Evolutionary conservation across 2,329 filamentous ascomycete species (phyloP).

Genomic region (Aspergillus sojae): DNA sequence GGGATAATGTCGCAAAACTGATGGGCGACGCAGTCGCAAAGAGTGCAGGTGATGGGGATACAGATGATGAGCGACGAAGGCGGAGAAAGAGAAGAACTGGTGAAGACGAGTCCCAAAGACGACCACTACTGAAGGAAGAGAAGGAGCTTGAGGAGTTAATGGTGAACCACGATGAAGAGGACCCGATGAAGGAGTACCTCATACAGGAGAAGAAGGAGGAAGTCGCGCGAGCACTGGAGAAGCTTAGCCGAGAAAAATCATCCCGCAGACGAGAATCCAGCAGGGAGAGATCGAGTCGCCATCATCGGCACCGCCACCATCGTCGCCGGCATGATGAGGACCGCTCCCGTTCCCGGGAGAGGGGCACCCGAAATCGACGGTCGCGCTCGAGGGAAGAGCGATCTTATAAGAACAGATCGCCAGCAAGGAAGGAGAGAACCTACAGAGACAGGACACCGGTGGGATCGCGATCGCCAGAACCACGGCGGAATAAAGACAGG

Average conservation of each 20-base stretch:
- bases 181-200: conserved; percentile 93
- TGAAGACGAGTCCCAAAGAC: conserved; percentile 47
- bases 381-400: conserved; percentile 29
- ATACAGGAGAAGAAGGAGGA: conserved; percentile 91
- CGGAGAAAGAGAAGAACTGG: conserved; percentile 34
- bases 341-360: conserved; percentile 35
- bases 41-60: conserved; percentile 35
- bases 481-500: conserved; percentile 33
- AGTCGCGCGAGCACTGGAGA: conserved; percentile 69
- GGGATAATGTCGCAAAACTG: conserved; percentile 52
- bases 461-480: conserved; percentile 33
- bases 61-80: conserved; percentile 41
- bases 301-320: conserved; percentile 50
- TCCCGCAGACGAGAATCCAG: conserved; percentile 35
- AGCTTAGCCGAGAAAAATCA: conserved; percentile 52
- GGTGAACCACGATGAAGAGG: conserved; percentile 84
- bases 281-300: conserved; percentile 45
- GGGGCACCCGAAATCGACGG: conserved; percentile 31
- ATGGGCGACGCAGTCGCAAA: conserved; percentile 49
- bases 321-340: conserved; percentile 42
- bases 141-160: conserved; percentile 75
- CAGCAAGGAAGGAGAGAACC: conserved; percentile 31
- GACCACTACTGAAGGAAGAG: conserved; percentile 78
- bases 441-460: conserved; percentile 30
- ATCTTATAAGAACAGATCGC: conserved; percentile 27